phyloP scores from a whole-genome alignment of 2,329 filamentous ascomycete species.

The Ascochyta pisi region DNA sequence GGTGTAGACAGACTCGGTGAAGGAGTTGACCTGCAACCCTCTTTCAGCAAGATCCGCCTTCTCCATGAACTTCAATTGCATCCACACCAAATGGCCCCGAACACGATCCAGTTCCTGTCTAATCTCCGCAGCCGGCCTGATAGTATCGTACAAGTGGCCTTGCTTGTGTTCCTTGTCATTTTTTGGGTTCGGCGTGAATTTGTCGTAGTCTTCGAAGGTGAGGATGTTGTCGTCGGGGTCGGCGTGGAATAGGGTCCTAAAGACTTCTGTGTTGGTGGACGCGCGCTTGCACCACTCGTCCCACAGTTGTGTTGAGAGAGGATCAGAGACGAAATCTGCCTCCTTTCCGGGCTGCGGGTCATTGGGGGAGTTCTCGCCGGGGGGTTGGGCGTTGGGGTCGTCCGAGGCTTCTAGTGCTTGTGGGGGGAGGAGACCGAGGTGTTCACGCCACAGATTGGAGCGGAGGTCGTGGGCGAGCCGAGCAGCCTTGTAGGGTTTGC shows the following conservation, averaged over 20 bases:
- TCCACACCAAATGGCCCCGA: constrained; percentile 90
- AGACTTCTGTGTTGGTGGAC: constrained; percentile 74
- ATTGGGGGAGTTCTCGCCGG: constrained; percentile 71
- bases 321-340: constrained; percentile 67
- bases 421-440: constrained; percentile 79
- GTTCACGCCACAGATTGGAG: constrained; percentile 86
- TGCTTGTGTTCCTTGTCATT: constrained; percentile 70
- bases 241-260: constrained; percentile 81
- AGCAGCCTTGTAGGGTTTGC: constrained; percentile 77
- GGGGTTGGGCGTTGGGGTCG: constrained; percentile 78
- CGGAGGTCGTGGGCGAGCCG: constrained; percentile 82
- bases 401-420: constrained; percentile 71
- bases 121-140: constrained; percentile 68
- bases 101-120: constrained; percentile 78
- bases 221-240: constrained; percentile 91
- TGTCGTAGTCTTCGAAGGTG: constrained; percentile 88
- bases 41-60: constrained; percentile 89
- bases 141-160: constrained; percentile 86
- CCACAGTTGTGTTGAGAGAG: constrained; percentile 63
- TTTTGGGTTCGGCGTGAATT: constrained; percentile 64
- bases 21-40: constrained; percentile 83
- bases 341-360: constrained; percentile 74
- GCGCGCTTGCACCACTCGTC: constrained; percentile 74
- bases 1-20: constrained; percentile 87
- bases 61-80: constrained; percentile 86